A percentile compares a stretch with the other conserved stretches of the same genome.
Evolutionary conservation across 306 rosid species (phyloP).

Genomic region (Rubus idaeus): DNA sequence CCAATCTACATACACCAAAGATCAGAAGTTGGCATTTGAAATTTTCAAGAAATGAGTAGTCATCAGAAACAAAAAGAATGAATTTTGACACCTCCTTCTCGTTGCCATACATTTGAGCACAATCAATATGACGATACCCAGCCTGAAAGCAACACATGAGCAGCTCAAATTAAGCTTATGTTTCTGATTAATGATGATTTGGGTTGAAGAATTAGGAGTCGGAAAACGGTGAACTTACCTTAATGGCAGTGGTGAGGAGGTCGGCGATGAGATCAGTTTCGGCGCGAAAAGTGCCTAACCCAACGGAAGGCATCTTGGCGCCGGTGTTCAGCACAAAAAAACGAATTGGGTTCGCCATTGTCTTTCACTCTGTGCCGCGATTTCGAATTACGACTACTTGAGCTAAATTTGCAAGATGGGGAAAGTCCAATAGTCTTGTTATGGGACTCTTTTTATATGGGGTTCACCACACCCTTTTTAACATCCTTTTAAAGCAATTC

Average conservation of each 20-base stretch:
- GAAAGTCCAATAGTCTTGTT: no score
- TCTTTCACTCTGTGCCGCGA: neutral
- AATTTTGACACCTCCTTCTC: constrained; percentile 53
- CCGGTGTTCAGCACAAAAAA: constrained; percentile 67
- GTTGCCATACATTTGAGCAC: constrained; percentile 52
- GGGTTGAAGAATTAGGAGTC: neutral
- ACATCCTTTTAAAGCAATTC: no score
- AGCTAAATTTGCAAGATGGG: no score
- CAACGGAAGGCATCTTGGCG: constrained; percentile 71
- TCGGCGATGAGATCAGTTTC: constrained; percentile 43
- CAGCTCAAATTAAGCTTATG: neutral
- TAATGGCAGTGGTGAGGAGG: constrained; percentile 53
- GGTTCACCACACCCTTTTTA: no score
- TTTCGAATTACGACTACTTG: neutral
- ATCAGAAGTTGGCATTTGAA: neutral
- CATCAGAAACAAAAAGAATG: neutral
- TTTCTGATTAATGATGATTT: neutral
- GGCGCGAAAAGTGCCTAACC: constrained; percentile 74
- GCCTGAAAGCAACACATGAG: constrained; percentile 24
- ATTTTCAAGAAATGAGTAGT: neutral
- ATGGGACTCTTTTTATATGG: no score
- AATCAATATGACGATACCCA: constrained; percentile 69
- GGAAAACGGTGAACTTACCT: constrained; percentile 24
- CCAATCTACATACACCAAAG: constrained; percentile 48
- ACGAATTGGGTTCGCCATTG: constrained; percentile 42